A percentile compares a stretch with the other conserved stretches of the same genome.
Evolutionary conservation across 805 yeast genomes (phyloP).

Genomic region (Metschnikowia baotianmanensis): DNA sequence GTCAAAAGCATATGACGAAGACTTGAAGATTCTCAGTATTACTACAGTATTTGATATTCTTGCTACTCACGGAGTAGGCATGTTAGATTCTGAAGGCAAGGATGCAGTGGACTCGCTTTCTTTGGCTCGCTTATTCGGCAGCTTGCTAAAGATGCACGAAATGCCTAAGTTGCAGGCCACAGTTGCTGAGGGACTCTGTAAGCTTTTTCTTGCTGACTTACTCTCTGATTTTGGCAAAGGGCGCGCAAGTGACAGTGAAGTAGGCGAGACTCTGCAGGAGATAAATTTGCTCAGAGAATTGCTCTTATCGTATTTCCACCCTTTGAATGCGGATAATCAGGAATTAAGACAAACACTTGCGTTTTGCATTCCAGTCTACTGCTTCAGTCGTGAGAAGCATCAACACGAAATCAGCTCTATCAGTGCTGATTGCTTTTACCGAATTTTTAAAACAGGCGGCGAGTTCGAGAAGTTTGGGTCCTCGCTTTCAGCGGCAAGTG

Average conservation of each 20-base stretch:
- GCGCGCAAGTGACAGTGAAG: conserved; percentile 11
- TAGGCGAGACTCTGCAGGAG: conserved; percentile 28
- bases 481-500: conserved; percentile 44
- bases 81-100: conserved; percentile 50
- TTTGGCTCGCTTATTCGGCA: conserved; percentile 66
- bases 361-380: conserved; percentile 85
- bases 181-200: conserved; percentile 84
- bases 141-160: conserved; percentile 54
- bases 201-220: conserved; percentile 74
- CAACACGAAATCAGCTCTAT: conserved; percentile 64
- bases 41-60: conserved; percentile 75
- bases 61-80: conserved; percentile 69
- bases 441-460: conserved; percentile 47
- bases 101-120: conserved; percentile 64
- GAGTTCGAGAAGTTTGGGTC: conserved; percentile 35
- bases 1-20: conserved; percentile 58
- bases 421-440: conserved; percentile 61
- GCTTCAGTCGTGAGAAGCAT: conserved; percentile 70
- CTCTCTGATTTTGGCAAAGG: conserved; percentile 47
- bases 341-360: conserved; percentile 75
- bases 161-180: conserved; percentile 69
- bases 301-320: conserved; percentile 72
- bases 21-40: conserved; percentile 59
- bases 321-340: conserved; percentile 58
- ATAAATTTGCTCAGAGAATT: conserved; percentile 61